Base-by-base conservation (phyloP, 108 stramenopile genomes). In the Aurantiochytrium sp. region DNA sequence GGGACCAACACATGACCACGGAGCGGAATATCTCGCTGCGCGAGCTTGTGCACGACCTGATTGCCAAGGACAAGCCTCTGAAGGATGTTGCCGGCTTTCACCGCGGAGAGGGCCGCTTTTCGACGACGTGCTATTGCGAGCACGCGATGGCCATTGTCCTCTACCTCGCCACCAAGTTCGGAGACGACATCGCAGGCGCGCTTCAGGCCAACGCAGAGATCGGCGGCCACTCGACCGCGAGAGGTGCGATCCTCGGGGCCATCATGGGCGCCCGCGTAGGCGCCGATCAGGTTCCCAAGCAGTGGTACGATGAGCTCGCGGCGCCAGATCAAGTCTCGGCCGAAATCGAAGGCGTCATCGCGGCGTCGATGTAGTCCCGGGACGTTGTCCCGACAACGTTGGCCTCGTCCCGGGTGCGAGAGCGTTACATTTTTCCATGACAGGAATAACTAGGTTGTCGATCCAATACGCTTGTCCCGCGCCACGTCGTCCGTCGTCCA, bases 41-140 rank as follows among this genome's bases (percentile, higher is more conserved):
- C 52, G 89, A 90, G 10, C 85, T 90, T 27, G 69, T 90, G 15
- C 89, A 90, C 54, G 37, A 68, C 12, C 37, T 90, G 54, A 31
- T 90, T 32, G 89, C 22, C 1, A 21, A 37, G 17, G 89, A 88
- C n/a, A 32, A 88, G 52, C 69, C 73, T 53, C 50, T 87, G 32
- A 59, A 90, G 36, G 89, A 85, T 34, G 87, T 73, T 6, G 89
- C 87, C 36, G 87, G 68, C 6, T 69, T 87, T 39, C 87, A 90
- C 41, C 42, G 52, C 21, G 86, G 81, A 8, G 22, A 81, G 34
- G 87, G 87, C 24, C 68, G 89, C 19, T 81, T 90, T 4, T 86
- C 89, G 39, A 81, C 89, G 34, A 73, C 87, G 31, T 90, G 89
- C 68, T 90, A 90, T 31, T 90, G 89, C 69, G 89, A 90, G 39